phyloP scores from a whole-genome alignment of 306 rosid genomes.

The Cucurbita pepo region DNA sequence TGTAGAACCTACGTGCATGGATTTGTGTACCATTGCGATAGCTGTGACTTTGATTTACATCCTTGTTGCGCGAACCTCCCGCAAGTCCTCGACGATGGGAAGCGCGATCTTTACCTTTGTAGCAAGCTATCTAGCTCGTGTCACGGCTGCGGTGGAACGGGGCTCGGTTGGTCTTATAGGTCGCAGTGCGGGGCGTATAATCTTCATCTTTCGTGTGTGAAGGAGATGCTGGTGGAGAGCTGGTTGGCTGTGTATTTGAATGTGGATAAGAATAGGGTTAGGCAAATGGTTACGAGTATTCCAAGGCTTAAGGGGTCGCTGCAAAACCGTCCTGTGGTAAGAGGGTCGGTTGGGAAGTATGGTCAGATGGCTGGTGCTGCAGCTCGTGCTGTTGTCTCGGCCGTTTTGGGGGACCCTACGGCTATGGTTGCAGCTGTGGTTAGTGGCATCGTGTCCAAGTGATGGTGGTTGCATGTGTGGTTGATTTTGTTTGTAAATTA shows the following conservation, averaged over 20 bases:
- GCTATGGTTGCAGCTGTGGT: conserved; percentile 29
- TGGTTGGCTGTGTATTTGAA: conserved; percentile 36
- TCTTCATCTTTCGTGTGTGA: conserved; percentile 41
- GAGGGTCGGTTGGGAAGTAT: conserved; percentile 18
- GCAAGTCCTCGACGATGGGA: conserved; percentile 31
- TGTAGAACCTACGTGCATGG: conserved; percentile 30
- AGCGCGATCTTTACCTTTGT: conserved; percentile 22
- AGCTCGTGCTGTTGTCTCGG: conserved; percentile 25
- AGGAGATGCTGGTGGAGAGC: conserved; percentile 39
- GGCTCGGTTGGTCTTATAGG: conserved; percentile 35
- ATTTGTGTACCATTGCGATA: conserved; percentile 34
- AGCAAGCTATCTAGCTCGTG: conserved; percentile 23
- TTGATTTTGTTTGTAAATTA: not conserved
- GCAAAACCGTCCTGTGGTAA: conserved; percentile 13
- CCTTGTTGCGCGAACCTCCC: conserved; percentile 48
- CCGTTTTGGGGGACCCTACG: conserved; percentile 39
- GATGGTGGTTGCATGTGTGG: not conserved
- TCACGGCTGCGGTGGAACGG: conserved; percentile 34
- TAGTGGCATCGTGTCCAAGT: conserved; percentile 21
- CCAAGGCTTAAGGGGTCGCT: conserved; percentile 33
- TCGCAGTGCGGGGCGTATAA: conserved; percentile 27
- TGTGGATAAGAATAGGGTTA: conserved; percentile 30
- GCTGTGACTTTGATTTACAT: conserved; percentile 39
- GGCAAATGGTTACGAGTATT: conserved; percentile 31
- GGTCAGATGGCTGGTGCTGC: conserved; percentile 38